Evolutionary conservation across 2,329 filamentous ascomycete genomes (phyloP).

Genomic region (Bipolaris bicolor): DNA sequence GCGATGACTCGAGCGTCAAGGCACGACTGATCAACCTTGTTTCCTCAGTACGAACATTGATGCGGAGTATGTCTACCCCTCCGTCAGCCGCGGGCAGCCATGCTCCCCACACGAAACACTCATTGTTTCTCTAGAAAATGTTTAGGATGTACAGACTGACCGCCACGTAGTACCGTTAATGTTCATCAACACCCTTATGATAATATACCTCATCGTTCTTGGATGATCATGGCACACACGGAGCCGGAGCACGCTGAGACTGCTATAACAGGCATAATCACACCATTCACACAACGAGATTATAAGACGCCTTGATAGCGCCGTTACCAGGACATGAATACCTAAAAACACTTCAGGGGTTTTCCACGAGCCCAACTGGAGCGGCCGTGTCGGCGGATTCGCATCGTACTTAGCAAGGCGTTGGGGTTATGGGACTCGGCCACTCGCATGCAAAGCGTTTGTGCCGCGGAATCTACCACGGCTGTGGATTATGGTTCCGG

Average conservation of each 20-base stretch:
- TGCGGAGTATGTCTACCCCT: constrained; percentile 74
- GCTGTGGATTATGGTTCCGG: neutral
- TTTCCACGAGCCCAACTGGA: neutral
- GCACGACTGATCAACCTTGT: constrained; percentile 89
- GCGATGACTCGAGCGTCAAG: constrained; percentile 79
- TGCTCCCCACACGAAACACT: neutral
- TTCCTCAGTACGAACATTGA: constrained; percentile 85
- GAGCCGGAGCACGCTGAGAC: constrained; percentile 6
- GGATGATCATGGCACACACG: constrained; percentile 33
- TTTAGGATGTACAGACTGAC: constrained; percentile 16
- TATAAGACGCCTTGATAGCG: neutral
- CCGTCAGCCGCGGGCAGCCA: neutral
- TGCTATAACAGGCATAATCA: constrained; percentile 11
- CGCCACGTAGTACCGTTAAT: constrained; percentile 46
- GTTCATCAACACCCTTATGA: constrained; percentile 49
- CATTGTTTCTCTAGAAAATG: neutral
- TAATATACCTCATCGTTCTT: constrained; percentile 47
- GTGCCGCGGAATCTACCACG: neutral
- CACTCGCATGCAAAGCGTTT: neutral
- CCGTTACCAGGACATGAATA: neutral
- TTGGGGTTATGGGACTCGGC: neutral
- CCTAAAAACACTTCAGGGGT: neutral
- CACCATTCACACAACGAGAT: neutral
- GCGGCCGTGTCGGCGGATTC: neutral
- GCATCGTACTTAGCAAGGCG: neutral